Conservation (phyloP, 2,329 filamentous ascomycete genomes). For the Aspergillus sp. region DNA sequence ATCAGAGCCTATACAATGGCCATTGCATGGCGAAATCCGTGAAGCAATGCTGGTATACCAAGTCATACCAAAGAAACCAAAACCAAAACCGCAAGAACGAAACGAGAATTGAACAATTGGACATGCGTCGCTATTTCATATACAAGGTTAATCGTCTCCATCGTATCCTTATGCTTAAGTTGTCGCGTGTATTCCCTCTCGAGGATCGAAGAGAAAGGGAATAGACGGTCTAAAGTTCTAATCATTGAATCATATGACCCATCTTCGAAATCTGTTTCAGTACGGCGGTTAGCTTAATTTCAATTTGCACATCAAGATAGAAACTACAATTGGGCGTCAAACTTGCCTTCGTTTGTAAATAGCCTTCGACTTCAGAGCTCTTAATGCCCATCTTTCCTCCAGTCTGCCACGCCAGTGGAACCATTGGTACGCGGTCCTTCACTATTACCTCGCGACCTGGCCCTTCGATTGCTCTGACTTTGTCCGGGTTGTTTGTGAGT, state of each 20-base stretch:
- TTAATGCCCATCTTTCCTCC: constrained; percentile 76
- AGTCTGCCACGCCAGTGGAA: constrained; percentile 86
- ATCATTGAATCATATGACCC: constrained; percentile 66
- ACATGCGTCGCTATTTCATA: constrained; percentile 1
- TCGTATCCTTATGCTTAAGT: constrained; percentile 1
- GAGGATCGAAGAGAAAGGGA: neutral
- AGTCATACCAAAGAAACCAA: constrained; percentile 2
- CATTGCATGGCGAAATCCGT: neutral
- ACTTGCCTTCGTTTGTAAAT: constrained; percentile 88
- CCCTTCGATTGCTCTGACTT: constrained; percentile 90
- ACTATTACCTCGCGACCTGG: constrained; percentile 85
- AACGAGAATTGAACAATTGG: neutral
- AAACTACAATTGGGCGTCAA: neutral
- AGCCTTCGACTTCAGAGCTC: constrained; percentile 87
- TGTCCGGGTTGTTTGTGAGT: constrained; percentile 96
- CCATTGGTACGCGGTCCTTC: constrained; percentile 88
- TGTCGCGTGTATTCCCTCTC: neutral
- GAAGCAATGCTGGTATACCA: neutral
- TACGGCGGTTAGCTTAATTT: constrained; percentile 7
- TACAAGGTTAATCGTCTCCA: constrained; percentile 5
- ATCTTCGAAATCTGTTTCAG: constrained; percentile 75
- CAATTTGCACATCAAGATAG: neutral
- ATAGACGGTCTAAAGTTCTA: constrained; percentile 22
- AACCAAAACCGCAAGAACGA: neutral
- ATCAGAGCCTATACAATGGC: neutral